These are phyloP conservation scores for Mucor piriformis DNA, from an alignment of 371 early-diverging fungal genomes.

Conservation along the genomic window DNA sequence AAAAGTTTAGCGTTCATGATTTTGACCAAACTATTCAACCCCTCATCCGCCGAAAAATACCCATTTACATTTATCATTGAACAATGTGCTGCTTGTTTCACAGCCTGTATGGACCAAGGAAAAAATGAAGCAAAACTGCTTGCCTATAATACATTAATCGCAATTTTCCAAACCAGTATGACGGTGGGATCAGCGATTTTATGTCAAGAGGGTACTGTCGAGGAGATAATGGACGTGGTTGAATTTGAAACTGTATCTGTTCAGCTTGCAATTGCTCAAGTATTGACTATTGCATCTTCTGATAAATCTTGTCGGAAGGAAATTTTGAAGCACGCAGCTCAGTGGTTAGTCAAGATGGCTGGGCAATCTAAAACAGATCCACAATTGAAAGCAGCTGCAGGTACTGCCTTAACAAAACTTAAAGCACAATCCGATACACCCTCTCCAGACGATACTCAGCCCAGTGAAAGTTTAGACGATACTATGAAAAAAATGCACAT, in stretches of 20 bases:
- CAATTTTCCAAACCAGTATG: constrained; percentile 65
- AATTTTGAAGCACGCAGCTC: constrained; percentile 56
- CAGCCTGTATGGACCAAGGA: constrained; percentile 44
- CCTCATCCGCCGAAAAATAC: constrained; percentile 19
- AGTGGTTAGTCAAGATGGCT: constrained; percentile 59
- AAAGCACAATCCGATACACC: constrained; percentile 42
- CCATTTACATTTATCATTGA: constrained; percentile 40
- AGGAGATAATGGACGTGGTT: constrained; percentile 70
- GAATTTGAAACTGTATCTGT: constrained; percentile 69
- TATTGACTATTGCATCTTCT: constrained; percentile 69
- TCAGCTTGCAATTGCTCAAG: constrained; percentile 64
- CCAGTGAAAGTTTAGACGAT: constrained; percentile 18
- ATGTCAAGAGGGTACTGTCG: constrained; percentile 64
- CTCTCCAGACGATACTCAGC: constrained; percentile 8
- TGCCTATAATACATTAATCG: constrained; percentile 61
- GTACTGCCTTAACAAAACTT: constrained; percentile 69
- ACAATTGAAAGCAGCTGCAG: constrained; percentile 61
- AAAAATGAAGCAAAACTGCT: constrained; percentile 44
- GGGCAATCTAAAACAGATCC: constrained; percentile 45
- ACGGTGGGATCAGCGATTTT: constrained; percentile 67
- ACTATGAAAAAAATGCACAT: constrained; percentile 41
- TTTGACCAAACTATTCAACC: constrained; percentile 41
- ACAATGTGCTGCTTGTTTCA: constrained; percentile 45
- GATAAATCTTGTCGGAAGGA: constrained; percentile 64
- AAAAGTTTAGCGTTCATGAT: constrained; percentile 43